phyloP scores from a whole-genome alignment of 495 filamentous ascomycete species.

The Podospora didyma region DNA sequence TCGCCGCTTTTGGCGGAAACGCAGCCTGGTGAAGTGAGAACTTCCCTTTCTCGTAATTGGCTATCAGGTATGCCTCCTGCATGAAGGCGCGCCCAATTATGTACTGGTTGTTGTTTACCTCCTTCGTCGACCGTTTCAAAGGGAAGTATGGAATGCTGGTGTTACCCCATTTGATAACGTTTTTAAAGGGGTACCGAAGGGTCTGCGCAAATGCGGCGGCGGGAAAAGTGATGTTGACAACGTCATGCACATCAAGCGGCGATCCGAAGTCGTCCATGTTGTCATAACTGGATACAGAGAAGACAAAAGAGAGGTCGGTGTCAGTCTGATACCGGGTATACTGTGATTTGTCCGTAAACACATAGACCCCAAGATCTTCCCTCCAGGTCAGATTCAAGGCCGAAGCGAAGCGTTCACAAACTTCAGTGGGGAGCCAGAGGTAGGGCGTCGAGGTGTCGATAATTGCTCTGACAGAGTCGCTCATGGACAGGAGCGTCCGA shows the following conservation, averaged over 20 bases:
- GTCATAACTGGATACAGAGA: constrained; percentile 51
- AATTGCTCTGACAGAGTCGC: constrained; percentile 46
- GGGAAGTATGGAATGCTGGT: constrained; percentile 58
- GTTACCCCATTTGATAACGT: constrained; percentile 40
- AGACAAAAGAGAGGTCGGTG: constrained; percentile 53
- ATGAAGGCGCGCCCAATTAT: constrained; percentile 68
- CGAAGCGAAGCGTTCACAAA: constrained; percentile 60
- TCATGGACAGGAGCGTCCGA: constrained; percentile 36
- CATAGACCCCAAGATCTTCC: constrained; percentile 39
- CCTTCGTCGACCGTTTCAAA: constrained; percentile 40
- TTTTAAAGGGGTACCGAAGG: constrained; percentile 53
- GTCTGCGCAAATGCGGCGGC: constrained; percentile 60
- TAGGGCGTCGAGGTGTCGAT: constrained; percentile 67
- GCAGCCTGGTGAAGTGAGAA: constrained; percentile 59
- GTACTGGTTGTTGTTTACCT: constrained; percentile 47
- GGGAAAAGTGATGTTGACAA: constrained; percentile 60
- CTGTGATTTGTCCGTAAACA: constrained; percentile 33
- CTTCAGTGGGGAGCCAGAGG: constrained; percentile 59
- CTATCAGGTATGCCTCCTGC: constrained; percentile 66
- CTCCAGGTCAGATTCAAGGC: constrained; percentile 58
- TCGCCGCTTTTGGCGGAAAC: constrained; percentile 42
- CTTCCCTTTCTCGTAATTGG: constrained; percentile 58
- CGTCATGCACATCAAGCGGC: constrained; percentile 38
- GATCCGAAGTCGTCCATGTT: constrained; percentile 40
- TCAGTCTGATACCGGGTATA: constrained; percentile 27